These are phyloP conservation scores for Mercurialis annua DNA, from an alignment of 345 rosid species.

Conservation along the genomic window DNA sequence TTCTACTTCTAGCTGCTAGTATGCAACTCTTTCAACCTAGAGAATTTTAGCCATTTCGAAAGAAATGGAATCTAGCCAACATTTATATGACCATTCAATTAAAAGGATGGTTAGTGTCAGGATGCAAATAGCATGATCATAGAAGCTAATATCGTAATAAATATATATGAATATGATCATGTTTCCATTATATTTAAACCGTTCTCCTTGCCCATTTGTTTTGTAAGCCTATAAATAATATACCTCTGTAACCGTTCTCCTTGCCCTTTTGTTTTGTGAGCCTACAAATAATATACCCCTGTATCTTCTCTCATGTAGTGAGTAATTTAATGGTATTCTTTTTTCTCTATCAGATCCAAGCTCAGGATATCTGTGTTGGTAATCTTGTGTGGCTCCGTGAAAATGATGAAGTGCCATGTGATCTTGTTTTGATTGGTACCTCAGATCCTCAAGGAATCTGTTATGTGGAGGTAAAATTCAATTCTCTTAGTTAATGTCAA, in stretches of 20 bases:
- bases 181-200: no score
- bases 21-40: no score
- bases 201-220: neutral
- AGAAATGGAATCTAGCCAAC: no score
- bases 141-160: constrained; percentile 2
- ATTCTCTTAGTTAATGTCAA: neutral
- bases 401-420: constrained; percentile 99
- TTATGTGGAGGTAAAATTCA: constrained; percentile 69
- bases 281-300: neutral
- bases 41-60: no score
- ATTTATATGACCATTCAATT: no score
- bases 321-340: constrained; percentile 9
- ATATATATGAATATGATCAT: neutral
- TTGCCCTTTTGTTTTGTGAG: neutral
- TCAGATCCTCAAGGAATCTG: constrained; percentile 93
- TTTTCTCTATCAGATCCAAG: constrained; percentile 58
- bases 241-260: neutral
- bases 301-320: neutral
- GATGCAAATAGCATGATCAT: neutral
- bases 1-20: no score
- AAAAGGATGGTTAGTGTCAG: no score
- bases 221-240: neutral
- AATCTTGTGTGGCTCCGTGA: constrained; percentile 97
- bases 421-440: constrained; percentile 90
- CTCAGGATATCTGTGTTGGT: constrained; percentile 85